Conservation (phyloP, 1,284 basidiomycete genomes). For the Fomes fomentarius region DNA sequence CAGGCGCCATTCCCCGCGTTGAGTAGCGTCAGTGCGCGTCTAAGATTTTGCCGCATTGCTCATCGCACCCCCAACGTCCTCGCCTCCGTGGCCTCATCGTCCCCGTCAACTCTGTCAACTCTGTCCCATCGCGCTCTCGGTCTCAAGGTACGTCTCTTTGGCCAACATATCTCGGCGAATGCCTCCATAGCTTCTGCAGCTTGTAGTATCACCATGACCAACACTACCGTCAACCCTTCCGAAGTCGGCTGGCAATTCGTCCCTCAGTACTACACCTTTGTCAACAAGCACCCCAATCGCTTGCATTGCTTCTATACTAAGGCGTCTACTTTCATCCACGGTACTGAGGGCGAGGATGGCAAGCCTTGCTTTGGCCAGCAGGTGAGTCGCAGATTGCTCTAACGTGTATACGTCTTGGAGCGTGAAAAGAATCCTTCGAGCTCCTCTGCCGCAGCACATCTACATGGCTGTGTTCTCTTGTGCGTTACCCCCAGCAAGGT, state of each 20-base stretch:
- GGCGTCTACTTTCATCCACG: constrained; percentile 95
- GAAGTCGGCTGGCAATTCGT: constrained; percentile 98
- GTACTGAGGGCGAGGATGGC: constrained; percentile 92
- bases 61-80: constrained; percentile 19
- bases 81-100: constrained; percentile 23
- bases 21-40: constrained; percentile 27
- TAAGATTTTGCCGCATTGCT: constrained; percentile 27
- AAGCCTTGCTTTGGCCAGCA: constrained; percentile 91
- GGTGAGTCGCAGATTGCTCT: constrained; percentile 49
- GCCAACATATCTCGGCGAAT: no score
- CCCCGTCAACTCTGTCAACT: no score
- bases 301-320: constrained; percentile 99
- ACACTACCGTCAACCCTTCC: constrained; percentile 70
- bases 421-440: no score
- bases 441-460: no score
- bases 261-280: constrained; percentile 96
- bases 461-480: no score
- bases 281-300: constrained; percentile 96
- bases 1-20: constrained; percentile 4
- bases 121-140: constrained; percentile 18
- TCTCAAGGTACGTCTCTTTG: constrained; percentile 20
- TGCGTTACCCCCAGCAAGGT: no score
- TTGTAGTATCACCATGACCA: constrained; percentile 38
- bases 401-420: neutral
- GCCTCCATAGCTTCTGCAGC: no score